Evolutionary conservation across 257 asterid genomes (phyloP), one percentile per base, ranked within the genome.

Genomic region (Striga asiatica): DNA sequence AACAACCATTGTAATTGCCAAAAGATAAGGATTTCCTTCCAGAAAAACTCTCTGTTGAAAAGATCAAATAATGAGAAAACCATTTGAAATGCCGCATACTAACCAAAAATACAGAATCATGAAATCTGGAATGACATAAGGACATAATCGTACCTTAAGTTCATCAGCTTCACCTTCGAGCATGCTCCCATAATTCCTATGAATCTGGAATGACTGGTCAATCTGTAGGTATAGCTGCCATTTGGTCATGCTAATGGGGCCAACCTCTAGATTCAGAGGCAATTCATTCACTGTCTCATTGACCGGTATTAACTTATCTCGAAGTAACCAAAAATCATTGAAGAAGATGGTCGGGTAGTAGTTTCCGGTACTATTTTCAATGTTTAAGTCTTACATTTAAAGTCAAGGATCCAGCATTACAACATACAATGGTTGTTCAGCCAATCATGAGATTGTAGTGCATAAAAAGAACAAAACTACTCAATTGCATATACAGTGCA

Each of bases 91-190:
- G 38, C 20, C 56, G 60, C 32, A 34, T 37, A 50, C 6, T 35
- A 23, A 54, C n/a, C n/a, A n/a, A n/a, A n/a, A n/a, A n/a, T n/a
- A n/a, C n/a, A n/a, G n/a, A n/a, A n/a, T n/a, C n/a, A n/a, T n/a
- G n/a, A n/a, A n/a, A n/a, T n/a, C n/a, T n/a, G n/a, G n/a, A n/a
- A n/a, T n/a, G n/a, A n/a, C n/a, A n/a, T n/a, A 41, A 18, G 53
- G 62, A 50, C 8, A 52, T 35, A 67, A 47, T 18, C 37, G 19
- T 75, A 87, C 97, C 97, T 91, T 91, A 38, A 91, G 97, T 78
- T 82, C 93, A 81, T 91, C 98, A 71, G 93, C 94, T 74, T 91
- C 98, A 18, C 98, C 98, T 61, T 91, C 98, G 8, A 84, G 79
- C 98, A 91, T 91, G 81, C 98, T 91, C 56, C 98, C 98, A 58